Conservation (phyloP, 2,329 filamentous ascomycete species). For the Remersonia thermophila region DNA sequence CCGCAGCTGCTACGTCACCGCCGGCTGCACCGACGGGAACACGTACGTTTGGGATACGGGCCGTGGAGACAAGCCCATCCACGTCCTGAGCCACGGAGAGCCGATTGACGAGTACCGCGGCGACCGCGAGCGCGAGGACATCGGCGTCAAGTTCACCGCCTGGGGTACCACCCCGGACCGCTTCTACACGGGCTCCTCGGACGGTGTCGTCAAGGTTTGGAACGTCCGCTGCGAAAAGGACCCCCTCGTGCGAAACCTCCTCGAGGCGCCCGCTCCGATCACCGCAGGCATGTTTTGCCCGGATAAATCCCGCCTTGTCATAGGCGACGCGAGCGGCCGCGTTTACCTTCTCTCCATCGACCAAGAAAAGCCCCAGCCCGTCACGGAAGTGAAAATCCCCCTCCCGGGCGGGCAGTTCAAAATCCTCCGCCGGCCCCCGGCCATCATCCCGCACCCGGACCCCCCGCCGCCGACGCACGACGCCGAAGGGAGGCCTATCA, state of each 20-base stretch:
- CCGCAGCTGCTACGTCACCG: conserved; percentile 41
- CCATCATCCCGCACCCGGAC: conserved; percentile 39
- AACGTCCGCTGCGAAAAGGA: conserved; percentile 35
- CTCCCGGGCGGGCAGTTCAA: conserved; percentile 24
- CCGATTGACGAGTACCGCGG: conserved; percentile 28
- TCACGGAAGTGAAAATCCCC: conserved; percentile 21
- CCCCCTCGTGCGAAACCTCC: conserved; percentile 39
- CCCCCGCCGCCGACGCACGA: conserved; percentile 27
- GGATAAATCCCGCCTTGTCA: conserved; percentile 39
- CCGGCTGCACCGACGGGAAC: conserved; percentile 48
- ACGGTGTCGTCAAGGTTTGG: conserved; percentile 52
- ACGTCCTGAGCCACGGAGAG: conserved; percentile 41
- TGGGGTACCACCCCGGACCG: conserved; percentile 46
- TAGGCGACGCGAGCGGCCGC: conserved; percentile 50
- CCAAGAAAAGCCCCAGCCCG: conserved; percentile 27
- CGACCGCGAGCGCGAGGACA: conserved; percentile 42
- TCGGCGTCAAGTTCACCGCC: conserved; percentile 50
- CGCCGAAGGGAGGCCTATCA: conserved; percentile 12
- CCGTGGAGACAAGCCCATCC: conserved; percentile 41
- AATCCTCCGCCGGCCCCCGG: conserved; percentile 32
- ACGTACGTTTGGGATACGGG: conserved; percentile 53
- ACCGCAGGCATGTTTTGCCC: conserved; percentile 47
- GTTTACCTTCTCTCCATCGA: conserved; percentile 43
- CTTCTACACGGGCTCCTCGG: conserved; percentile 52
- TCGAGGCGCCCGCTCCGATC: conserved; percentile 44